Percentiles rank a stretch among this genome's conserved stretches.
phyloP scores from a whole-genome alignment of 2,329 filamentous ascomycete species.

The Neoscytalidium dimidiatum region DNA sequence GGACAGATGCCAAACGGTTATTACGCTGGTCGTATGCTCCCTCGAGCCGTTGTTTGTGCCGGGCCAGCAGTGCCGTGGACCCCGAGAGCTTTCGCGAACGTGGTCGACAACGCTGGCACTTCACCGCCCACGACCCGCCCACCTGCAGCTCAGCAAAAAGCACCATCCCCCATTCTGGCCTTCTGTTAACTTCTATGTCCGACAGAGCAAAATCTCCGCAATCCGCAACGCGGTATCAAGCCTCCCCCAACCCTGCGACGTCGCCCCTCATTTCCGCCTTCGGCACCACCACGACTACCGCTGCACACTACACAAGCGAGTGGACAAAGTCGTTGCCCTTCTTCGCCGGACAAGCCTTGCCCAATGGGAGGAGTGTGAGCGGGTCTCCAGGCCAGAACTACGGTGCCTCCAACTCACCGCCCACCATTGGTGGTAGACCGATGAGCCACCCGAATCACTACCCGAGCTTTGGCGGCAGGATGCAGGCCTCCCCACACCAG shows the following conservation, averaged over 20 bases:
- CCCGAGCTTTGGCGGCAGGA: slow-evolving; percentile 43
- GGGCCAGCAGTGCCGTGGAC: background rate
- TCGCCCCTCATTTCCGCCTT: slow-evolving; percentile 42
- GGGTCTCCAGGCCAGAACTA: slow-evolving; percentile 40
- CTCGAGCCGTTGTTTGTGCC: background rate
- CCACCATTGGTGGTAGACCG: slow-evolving; percentile 32
- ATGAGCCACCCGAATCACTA: slow-evolving; percentile 51
- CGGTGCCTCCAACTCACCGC: slow-evolving; percentile 42
- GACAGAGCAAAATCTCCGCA: slow-evolving; percentile 40
- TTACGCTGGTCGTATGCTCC: background rate
- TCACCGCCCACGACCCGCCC: background rate
- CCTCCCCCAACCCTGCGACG: slow-evolving; percentile 38
- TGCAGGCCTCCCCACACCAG: slow-evolving; percentile 35
- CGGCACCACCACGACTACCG: slow-evolving; percentile 37
- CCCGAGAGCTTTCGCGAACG: slow-evolving; percentile 1
- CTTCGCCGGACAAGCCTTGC: slow-evolving; percentile 43
- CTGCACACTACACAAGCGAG: slow-evolving; percentile 45
- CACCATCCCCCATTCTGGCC: background rate
- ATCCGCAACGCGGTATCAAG: slow-evolving; percentile 35
- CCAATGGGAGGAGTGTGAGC: slow-evolving; percentile 46
- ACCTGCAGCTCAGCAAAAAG: background rate
- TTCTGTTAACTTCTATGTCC: slow-evolving; percentile 5
- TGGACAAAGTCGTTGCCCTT: slow-evolving; percentile 49
- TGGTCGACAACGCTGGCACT: slow-evolving; percentile 2
- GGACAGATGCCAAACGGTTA: background rate